Evolutionary conservation across 2,329 filamentous ascomycete genomes (phyloP), one percentile per base, ranked within the genome.

Genomic region (Fusarium poae): DNA sequence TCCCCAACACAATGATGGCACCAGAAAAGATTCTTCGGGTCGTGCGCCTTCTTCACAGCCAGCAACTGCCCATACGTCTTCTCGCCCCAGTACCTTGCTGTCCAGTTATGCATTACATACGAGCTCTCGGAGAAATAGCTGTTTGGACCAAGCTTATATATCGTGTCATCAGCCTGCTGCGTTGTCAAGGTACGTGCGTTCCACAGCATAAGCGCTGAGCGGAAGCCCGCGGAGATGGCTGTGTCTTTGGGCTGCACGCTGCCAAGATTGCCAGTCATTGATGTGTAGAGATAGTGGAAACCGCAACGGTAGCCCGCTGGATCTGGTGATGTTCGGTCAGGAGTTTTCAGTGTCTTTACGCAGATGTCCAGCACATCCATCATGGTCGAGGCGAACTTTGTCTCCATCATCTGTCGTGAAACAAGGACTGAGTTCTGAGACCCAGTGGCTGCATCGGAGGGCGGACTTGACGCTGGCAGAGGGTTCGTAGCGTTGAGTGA

Each of bases 111-210:
- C 43, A 60, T 57, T 4, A 60, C 57, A 25, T 57, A 58, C 1
- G 43, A 60, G n/a, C 57, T 60, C 35, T 60, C 53, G 2, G 57
- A 60, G 35, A 60, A 58, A 21, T 58, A 60, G 6, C 52, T 58
- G 29, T 58, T 49, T 12, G 34, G 6, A 0, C 53, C 57, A 35
- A 60, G 42, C 35, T 58, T 57, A 5, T 60, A 58, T 13, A 60
- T 42, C 7, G 57, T 60, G 2, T 58, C 43, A 2, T 58, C 4
- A 0, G 42, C 39, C 10, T 58, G 57, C n/a, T 60, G 16, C 5
- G 57, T 49, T 5, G 53, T 20, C 13, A 60, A 25, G 2, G 52
- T 60, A 11, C 52, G 43, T 1, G 43, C 43, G 15, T 60, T 57
- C 57, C 52, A 60, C 4, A 60, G 16, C 42, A 60, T 49, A 8